A percentile compares a stretch with the other conserved stretches of the same genome.
phyloP scores from a whole-genome alignment of 2,329 filamentous ascomycete genomes.

The Cadophora malorum region DNA sequence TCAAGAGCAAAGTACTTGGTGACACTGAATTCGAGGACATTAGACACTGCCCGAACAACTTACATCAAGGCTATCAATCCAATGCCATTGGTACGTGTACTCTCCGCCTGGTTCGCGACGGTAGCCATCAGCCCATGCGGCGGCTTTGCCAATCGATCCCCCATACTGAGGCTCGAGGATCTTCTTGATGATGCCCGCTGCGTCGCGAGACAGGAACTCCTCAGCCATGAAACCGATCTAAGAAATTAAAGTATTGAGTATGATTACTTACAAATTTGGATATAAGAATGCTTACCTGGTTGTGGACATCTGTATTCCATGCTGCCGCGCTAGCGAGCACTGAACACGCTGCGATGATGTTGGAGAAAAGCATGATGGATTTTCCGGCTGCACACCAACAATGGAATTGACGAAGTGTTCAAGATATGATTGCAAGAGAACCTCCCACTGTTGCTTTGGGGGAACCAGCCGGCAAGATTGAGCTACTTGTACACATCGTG shows the following conservation, averaged over 20 bases:
- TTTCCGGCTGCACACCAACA: background rate
- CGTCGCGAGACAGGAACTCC: conserved; percentile 4
- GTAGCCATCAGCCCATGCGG: conserved; percentile 10
- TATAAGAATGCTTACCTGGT: background rate
- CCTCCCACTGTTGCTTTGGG: background rate
- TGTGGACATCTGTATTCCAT: conserved; percentile 9
- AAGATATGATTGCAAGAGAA: background rate
- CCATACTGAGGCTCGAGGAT: conserved; percentile 12
- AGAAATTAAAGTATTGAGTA: too few species aligned
- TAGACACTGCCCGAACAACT: too few species aligned
- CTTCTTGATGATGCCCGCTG: conserved; percentile 5
- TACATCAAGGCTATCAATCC: background rate
- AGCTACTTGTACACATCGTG: conserved; percentile 4
- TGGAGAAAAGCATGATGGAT: conserved; percentile 4
- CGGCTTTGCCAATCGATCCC: conserved; percentile 8
- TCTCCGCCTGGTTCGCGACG: conserved; percentile 5
- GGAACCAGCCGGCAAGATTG: background rate
- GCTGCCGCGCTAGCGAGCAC: conserved; percentile 6
- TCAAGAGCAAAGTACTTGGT: too few species aligned
- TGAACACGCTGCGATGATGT: background rate
- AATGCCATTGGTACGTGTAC: conserved; percentile 6
- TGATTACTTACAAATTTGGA: too few species aligned
- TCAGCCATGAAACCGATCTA: conserved; percentile 6
- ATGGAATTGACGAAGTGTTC: background rate
- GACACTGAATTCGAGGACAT: too few species aligned